phyloP scores from a whole-genome alignment of 495 filamentous ascomycete species.

The Neurospora sp. region DNA sequence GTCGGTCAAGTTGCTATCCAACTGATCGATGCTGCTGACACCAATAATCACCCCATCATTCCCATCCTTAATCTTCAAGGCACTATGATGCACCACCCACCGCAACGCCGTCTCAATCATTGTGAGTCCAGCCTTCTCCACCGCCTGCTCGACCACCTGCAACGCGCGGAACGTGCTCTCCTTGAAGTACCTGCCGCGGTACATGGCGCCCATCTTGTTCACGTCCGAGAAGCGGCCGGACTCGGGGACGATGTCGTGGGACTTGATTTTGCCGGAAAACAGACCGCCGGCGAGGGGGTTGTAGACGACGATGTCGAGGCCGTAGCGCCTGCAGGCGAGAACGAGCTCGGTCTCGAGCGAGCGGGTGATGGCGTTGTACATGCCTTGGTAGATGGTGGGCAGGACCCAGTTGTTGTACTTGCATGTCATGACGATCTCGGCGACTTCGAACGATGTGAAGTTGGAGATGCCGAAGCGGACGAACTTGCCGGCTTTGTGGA shows the following conservation, averaged over 20 bases:
- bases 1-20: constrained; percentile 64
- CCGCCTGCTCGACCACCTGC: constrained; percentile 59
- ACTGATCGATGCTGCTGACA: constrained; percentile 61
- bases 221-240: constrained; percentile 60
- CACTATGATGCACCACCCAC: constrained; percentile 72
- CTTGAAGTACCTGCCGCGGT: constrained; percentile 73
- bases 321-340: constrained; percentile 70
- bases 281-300: constrained; percentile 75
- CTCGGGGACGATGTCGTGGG: constrained; percentile 45
- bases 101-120: constrained; percentile 75
- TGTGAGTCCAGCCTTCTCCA: constrained; percentile 63
- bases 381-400: constrained; percentile 54
- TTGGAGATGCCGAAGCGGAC: constrained; percentile 72
- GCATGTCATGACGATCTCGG: constrained; percentile 77
- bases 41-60: constrained; percentile 79
- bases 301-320: constrained; percentile 82
- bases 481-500: constrained; percentile 86
- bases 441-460: constrained; percentile 83
- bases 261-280: constrained; percentile 76
- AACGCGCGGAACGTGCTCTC: constrained; percentile 71
- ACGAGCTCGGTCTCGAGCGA: constrained; percentile 74
- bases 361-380: constrained; percentile 68
- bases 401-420: constrained; percentile 66
- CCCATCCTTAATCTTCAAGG: constrained; percentile 62
- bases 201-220: constrained; percentile 43